Evolutionary conservation across 441 rosid genomes (phyloP).

Genomic region (Capsella rubella): DNA sequence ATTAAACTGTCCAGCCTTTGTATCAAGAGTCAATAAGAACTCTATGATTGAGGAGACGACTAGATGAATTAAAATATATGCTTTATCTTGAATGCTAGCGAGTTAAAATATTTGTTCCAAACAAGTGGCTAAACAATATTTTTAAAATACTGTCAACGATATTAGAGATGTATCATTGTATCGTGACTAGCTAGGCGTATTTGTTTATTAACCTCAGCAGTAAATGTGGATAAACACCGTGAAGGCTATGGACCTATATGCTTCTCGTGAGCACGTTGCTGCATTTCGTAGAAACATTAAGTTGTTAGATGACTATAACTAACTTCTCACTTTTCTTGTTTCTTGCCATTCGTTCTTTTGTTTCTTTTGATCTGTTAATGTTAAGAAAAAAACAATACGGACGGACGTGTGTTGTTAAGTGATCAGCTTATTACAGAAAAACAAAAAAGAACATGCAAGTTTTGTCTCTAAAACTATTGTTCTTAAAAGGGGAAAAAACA

Average conservation of each 20-base stretch:
- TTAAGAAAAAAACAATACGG: not conserved
- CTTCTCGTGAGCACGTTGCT: slow-evolving; percentile 4
- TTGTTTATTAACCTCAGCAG: not conserved
- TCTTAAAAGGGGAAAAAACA: not conserved
- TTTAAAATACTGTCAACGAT: not conserved
- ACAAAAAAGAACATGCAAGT: not conserved
- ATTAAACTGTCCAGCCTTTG: not conserved
- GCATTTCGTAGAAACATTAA: slow-evolving; percentile 9
- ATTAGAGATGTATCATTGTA: slow-evolving; percentile 1
- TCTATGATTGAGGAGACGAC: slow-evolving; percentile 18
- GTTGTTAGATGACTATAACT: slow-evolving; percentile 11
- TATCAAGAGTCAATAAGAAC: not conserved
- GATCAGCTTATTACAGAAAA: not conserved
- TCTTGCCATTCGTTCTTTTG: not conserved
- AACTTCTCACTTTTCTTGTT: not conserved
- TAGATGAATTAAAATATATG: not conserved
- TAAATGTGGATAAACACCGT: slow-evolving; percentile 16
- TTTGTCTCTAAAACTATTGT: not conserved
- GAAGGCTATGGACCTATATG: slow-evolving; percentile 8
- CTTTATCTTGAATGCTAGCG: slow-evolving; percentile 1
- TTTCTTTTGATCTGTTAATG: not conserved
- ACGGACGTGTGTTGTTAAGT: not conserved
- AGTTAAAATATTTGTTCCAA: slow-evolving; percentile 22
- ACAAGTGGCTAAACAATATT: slow-evolving; percentile 12
- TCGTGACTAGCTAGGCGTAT: not conserved